Percentiles rank a stretch among this genome's conserved stretches.
Evolutionary conservation across 2,329 filamentous ascomycete species (phyloP).

Genomic region (Rhexocercosporidium sp.): DNA sequence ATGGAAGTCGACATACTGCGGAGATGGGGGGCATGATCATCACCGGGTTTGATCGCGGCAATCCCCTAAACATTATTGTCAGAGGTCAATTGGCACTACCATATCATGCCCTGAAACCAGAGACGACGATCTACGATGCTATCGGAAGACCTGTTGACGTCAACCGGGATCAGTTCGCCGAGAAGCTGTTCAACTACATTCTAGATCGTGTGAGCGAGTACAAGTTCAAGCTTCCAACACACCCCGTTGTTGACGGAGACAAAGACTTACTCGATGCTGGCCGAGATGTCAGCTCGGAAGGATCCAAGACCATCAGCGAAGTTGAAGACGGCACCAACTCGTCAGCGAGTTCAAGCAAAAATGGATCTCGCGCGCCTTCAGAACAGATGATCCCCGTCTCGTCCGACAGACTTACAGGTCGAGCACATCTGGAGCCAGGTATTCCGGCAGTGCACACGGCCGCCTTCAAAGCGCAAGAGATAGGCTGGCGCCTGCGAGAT

Average conservation of each 20-base stretch:
- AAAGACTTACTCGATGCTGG: conserved; percentile 81
- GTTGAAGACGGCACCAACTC: conserved; percentile 69
- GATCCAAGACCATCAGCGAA: conserved; percentile 72
- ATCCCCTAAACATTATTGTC: conserved; percentile 89
- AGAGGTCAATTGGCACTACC: conserved; percentile 86
- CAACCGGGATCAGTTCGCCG: conserved; percentile 79
- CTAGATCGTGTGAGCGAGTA: conserved; percentile 90
- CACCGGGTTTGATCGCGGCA: conserved; percentile 94
- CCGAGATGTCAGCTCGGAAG: conserved; percentile 75
- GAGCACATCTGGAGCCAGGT: conserved; percentile 73
- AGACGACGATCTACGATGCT: conserved; percentile 88
- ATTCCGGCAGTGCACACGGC: conserved; percentile 73
- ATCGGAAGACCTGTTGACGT: conserved; percentile 80
- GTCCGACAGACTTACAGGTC: conserved; percentile 72
- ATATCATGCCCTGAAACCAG: conserved; percentile 80
- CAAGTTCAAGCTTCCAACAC: conserved; percentile 75
- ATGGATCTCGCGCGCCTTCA: conserved; percentile 35
- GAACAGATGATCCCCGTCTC: conserved; percentile 66
- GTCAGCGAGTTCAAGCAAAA: conserved; percentile 53
- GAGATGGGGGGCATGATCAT: conserved; percentile 99
- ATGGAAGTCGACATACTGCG: conserved; percentile 74
- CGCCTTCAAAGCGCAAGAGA: conserved; percentile 74
- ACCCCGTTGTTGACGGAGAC: conserved; percentile 80
- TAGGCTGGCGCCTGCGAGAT: conserved; percentile 81
- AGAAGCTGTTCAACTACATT: conserved; percentile 93